Percentiles rank a stretch among this genome's conserved stretches.
Evolutionary conservation across 2,329 filamentous ascomycete genomes (phyloP).

Genomic region (Daldinia eschscholtzii): DNA sequence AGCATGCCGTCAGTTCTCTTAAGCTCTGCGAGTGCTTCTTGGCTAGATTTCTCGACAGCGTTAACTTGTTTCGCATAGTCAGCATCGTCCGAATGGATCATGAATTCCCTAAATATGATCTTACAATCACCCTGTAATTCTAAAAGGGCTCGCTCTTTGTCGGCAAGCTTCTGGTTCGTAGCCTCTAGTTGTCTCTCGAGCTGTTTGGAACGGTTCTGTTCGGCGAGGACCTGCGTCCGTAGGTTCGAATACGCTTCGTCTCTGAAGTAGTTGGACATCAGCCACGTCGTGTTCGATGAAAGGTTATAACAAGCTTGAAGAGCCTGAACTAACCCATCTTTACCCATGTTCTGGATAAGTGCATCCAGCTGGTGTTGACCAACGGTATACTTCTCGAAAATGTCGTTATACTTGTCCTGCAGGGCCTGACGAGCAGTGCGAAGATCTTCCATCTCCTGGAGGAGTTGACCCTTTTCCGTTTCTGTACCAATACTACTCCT

Average conservation of each 20-base stretch:
- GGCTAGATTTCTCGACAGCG: slow-evolving; percentile 66
- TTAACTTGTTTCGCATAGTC: slow-evolving; percentile 58
- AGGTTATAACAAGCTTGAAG: slow-evolving; percentile 53
- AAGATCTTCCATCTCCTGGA: slow-evolving; percentile 68
- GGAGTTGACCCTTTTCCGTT: slow-evolving; percentile 66
- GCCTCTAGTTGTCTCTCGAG: slow-evolving; percentile 61
- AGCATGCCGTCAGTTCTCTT: slow-evolving; percentile 71
- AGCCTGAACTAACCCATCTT: slow-evolving; percentile 67
- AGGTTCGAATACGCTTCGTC: slow-evolving; percentile 66
- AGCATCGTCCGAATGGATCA: slow-evolving; percentile 42
- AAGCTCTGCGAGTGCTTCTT: slow-evolving; percentile 68
- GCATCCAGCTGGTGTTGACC: slow-evolving; percentile 69
- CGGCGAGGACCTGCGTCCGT: slow-evolving; percentile 62
- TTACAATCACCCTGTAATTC: slow-evolving; percentile 65
- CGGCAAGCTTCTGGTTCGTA: slow-evolving; percentile 59
- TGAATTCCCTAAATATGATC: slow-evolving; percentile 50
- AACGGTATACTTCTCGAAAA: slow-evolving; percentile 70
- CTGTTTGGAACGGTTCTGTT: slow-evolving; percentile 62
- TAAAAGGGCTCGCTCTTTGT: slow-evolving; percentile 68
- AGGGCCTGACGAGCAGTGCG: slow-evolving; percentile 64
- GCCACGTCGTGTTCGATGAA: slow-evolving; percentile 54
- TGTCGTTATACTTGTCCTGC: slow-evolving; percentile 67
- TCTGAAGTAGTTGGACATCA: slow-evolving; percentile 63
- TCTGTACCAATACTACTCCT: slow-evolving; percentile 66
- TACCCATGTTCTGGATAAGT: slow-evolving; percentile 63